These are phyloP conservation scores for Vitis rupestris DNA, from an alignment of 164 flowering plant species.

Conservation along the genomic window DNA sequence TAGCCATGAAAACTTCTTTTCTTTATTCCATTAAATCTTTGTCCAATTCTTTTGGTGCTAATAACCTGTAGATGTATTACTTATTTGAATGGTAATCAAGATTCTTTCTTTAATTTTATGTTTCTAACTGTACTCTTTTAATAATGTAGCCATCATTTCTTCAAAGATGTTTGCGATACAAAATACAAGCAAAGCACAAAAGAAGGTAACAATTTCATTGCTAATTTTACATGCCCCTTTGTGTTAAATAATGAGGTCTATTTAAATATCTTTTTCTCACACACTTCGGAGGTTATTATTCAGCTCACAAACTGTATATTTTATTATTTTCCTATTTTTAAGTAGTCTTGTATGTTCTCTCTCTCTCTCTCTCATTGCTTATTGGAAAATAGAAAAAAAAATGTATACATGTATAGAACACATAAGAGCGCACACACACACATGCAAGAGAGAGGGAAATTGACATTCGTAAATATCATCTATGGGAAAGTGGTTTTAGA, in stretches of 20 bases:
- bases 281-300: background rate
- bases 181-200: conserved; percentile 66
- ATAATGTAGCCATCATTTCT: conserved; percentile 75
- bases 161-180: conserved; percentile 82
- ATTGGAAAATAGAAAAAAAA: too few species aligned
- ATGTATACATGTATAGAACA: too few species aligned
- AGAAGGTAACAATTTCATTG: conserved; percentile 44
- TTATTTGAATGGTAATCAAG: background rate
- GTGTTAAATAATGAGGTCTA: background rate
- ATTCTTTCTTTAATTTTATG: background rate
- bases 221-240: background rate
- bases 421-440: too few species aligned
- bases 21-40: background rate
- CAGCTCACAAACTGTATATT: background rate
- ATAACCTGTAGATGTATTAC: background rate
- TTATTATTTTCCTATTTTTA: background rate
- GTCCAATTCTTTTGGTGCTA: background rate
- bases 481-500: too few species aligned
- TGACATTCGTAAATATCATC: too few species aligned
- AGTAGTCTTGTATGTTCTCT: background rate
- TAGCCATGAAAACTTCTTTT: background rate
- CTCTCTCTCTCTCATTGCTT: background rate
- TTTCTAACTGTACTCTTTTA: background rate
- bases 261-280: background rate
- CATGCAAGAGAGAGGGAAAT: too few species aligned